phyloP scores from a whole-genome alignment of 306 rosid genomes.

The Corylus heterophylla region DNA sequence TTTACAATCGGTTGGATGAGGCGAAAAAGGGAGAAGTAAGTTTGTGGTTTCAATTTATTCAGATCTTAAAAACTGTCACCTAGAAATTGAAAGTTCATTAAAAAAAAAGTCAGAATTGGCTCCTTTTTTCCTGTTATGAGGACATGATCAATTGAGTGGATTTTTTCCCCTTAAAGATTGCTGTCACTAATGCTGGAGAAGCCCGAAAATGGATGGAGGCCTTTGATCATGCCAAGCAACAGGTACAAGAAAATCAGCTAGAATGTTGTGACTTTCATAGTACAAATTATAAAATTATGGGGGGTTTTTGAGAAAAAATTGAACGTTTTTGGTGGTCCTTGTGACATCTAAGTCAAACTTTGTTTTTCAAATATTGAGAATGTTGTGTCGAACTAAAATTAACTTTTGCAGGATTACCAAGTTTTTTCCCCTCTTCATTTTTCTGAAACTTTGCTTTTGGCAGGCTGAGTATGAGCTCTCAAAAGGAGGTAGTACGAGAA shows the following conservation, averaged over 20 bases:
- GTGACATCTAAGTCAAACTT: not conserved
- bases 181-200: conserved; percentile 73
- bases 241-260: conserved; percentile 48
- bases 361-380: not conserved
- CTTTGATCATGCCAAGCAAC: conserved; percentile 87
- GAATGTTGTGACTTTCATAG: not conserved
- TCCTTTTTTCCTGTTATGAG: not conserved
- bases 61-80: not conserved
- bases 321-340: not conserved
- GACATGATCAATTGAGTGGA: conserved; percentile 18
- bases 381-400: not conserved
- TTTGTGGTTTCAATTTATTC: conserved; percentile 20
- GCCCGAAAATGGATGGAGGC: conserved; percentile 87
- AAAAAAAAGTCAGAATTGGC: not conserved
- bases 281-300: not conserved
- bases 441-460: conserved; percentile 29
- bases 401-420: conserved; percentile 17
- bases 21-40: conserved; percentile 89
- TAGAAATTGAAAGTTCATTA: not conserved
- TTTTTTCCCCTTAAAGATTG: conserved; percentile 57
- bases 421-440: conserved; percentile 22
- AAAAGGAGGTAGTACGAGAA: conserved; percentile 48
- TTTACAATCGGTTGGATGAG: conserved; percentile 81
- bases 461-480: conserved; percentile 81
- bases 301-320: not conserved